Evolutionary conservation across 1,284 basidiomycete genomes (phyloP), one percentile per base, ranked within the genome.

Genomic region (Apiotrichum brassicae): DNA sequence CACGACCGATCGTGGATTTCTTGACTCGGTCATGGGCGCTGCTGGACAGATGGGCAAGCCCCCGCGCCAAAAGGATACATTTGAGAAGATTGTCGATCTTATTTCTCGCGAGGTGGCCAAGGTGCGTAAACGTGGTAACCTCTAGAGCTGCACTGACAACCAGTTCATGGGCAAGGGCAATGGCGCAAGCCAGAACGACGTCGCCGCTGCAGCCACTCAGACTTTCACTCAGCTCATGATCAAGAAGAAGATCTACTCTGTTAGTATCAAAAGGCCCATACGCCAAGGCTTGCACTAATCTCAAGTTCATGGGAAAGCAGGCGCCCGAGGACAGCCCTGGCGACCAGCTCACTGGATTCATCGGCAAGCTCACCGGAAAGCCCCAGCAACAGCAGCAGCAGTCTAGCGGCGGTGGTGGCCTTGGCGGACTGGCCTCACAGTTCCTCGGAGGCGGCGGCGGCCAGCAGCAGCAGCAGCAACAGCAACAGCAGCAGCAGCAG

Each of bases 181-280:
- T 19, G 44, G 44, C 36, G 39, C 38, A 20, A 48, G 41, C 46
- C 38, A 41, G 32, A 40, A 40, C 32, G 46, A 48, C 22, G 46
- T 48, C 18, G 46, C 46, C 28, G 46, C 46, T 11, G 46, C 46
- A 11, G 46, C 46, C 2, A 48, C 46, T 20, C 46, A 48, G 38
- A 48, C 46, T 1, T 48, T 48, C 32, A 48, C 46, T 8, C 46
- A 48, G 46, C 46, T 48, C 13, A 48, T 48, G 46, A 48, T 48
- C 46, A 48, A 48, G 38, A 48, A 48, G 39, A 48, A 48, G 46
- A 41, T 48, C 46, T 48, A 48, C 24, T 24, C 39, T 9, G 46
- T 48, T 23, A 41, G 46, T 41, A 16, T 8, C n/a, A n/a, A n/a
- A n/a, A n/a, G n/a, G n/a, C n/a, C n/a, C n/a, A n/a, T n/a, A n/a